Evolutionary conservation across 2,329 filamentous ascomycete species (phyloP), one percentile per base, ranked within the genome.

Genomic region (Colletotrichum trifolii): DNA sequence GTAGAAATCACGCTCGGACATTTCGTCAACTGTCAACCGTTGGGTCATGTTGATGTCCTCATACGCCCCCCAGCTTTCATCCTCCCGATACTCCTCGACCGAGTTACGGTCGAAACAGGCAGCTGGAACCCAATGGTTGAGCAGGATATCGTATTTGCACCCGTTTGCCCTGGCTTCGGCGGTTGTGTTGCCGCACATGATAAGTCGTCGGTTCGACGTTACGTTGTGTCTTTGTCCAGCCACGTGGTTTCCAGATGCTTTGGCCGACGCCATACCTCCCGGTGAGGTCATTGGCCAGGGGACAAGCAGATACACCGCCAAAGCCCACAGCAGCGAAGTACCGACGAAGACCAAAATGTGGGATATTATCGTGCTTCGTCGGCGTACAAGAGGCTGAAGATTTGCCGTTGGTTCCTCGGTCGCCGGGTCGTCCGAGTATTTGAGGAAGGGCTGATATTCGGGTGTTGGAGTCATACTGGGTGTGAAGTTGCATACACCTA

Each of bases 101-200:
- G 57, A 70, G 33, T 72, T 71, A 13, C 63, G 60, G 54, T 72
- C 70, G 54, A 50, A 67, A 47, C 70, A 71, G 15, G 49, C 54
- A 6, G 57, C 64, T 2, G 70, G 71, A 8, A 73, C 69, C 71
- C 71, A 73, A 42, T 70, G 68, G 58, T 73, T 73, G 10, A 71
- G 35, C 1, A 73, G 60, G 7, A 72, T 67, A 48, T 73, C 71
- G 55, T 72, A 73, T 17, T 54, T 64, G 69, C 71, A 73, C 4
- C 66, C 66, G 2, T 49, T 43, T 3, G 60, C 55, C 13, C 54
- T 64, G 2, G 71, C 71, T 25, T 69, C 67, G 39, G 57, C 34
- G 3, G 66, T 60, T 6, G 71, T 66, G 54, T 54, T 68, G 25
- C 71, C 71, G 52, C 71, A 73, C 9, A 45, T 49, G 10, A 70